Evolutionary conservation across 257 asterid species (phyloP), one percentile per base, ranked within the genome.

Genomic region (Primulina eburnea): DNA sequence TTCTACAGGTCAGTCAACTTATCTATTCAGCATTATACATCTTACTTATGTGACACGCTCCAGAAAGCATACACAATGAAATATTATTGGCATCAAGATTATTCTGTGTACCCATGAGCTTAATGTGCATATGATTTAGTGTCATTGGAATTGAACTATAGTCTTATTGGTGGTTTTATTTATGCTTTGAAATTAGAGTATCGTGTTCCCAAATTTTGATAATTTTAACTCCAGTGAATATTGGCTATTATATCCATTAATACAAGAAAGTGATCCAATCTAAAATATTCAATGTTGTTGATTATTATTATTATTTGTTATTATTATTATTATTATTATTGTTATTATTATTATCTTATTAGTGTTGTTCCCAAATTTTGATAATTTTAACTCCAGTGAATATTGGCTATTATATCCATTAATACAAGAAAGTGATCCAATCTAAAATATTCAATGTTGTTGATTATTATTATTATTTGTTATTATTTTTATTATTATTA

Each of bases 1-100:
- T 75, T 82, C 90, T 58, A 83, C 84, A 67, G 96, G 99, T 94
- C 70, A 68, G 95, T 86, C 28, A 12, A 74, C 63, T 75, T 81
- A 50, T 79, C 66, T 50, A 20, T 53, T 53, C 40, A 8, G 57
- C 57, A 50, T 16, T 4, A 16, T 50, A 50, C 20, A 50, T 50
- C 5, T 50, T 17, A 50, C 2, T 50, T 16, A 50, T 50, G 56
- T 16, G 20, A 6, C 18, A 50, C 8, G 21, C 57, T 50, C 21
- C 57, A 16, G 20, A 50, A 50, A 50, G 17, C 57, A 17, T 16
- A 5, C 57, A 16, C 1, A 20, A 50, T 50, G 12, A 12, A 17
- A 12, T 14, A 3, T 43, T 17, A 3, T 50, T 50, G 57, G 7
- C 57, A 14, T 50, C 57, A 50, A 50, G 56, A 50, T 5, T 50